Base-by-base conservation (phyloP, 805 yeast species). In the Saccharomyces kudriavzevii region DNA sequence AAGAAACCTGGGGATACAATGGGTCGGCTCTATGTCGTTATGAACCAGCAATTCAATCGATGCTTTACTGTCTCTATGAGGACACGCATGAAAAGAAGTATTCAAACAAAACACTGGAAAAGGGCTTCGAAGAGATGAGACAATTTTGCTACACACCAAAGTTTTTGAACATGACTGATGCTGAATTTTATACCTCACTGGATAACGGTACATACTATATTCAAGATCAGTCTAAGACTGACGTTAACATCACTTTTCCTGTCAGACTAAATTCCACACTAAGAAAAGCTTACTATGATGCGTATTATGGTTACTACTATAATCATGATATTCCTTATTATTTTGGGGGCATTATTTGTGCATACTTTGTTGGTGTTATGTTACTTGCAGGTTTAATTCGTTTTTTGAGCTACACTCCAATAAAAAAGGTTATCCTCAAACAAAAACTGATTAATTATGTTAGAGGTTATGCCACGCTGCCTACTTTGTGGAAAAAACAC, bases 251-350 rank as follows among this genome's bases (percentile, higher is more conserved):
- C 5, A 53, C 26, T 24, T 56, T 35, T 29, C 66, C 66, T 3
- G 55, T 62, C 9, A 48, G 43, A 43, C 48, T 59, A 11, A 46
- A 56, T 22, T 24, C 52, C 5, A 49, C 55, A 5, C 28, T 46
- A 27, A 53, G 64, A 43, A 28, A 11, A 2, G 31, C 49, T 28
- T 26, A 54, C 2, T 59, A 50, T 3, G 26, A 55, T 43, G 64
- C 66, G 2, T 64, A 56, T 40, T 61, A 60, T 45, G 49, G 40
- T 2, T 59, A 55, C 49, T 48, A 56, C 27, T 40, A 52, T 27
- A 65, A 64, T 54, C 40, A 59, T 8, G 69, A 65, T 47, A 40
- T 47, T 10, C 56, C 63, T 46, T 51, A 56, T 47, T 27, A 26
- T 8, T 62, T 51, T 45, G 64, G 61, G 5, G 25, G 47, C 14